Evolutionary conservation across 1,284 basidiomycete genomes (phyloP).

Genomic region (Neonothopanus nambi): DNA sequence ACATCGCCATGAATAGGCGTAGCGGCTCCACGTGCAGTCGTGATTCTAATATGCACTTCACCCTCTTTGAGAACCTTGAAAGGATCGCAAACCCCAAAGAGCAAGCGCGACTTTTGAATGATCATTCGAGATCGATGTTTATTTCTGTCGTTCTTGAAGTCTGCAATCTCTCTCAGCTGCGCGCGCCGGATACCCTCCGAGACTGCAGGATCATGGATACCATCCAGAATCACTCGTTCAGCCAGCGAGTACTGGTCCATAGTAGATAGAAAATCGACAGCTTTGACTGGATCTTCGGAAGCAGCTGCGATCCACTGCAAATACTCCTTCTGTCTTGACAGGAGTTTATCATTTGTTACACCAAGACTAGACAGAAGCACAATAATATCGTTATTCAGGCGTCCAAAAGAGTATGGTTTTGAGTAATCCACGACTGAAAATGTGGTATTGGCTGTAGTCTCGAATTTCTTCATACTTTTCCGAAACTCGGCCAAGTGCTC

Average conservation of each 20-base stretch:
- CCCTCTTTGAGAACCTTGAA: conserved; percentile 61
- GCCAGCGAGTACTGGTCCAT: conserved; percentile 47
- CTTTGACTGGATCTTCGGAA: conserved; percentile 42
- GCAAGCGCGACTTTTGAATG: conserved; percentile 56
- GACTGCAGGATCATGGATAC: conserved; percentile 47
- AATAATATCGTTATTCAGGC: conserved; percentile 68
- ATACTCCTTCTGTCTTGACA: conserved; percentile 57
- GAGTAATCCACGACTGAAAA: conserved; percentile 68
- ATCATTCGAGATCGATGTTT: conserved; percentile 58
- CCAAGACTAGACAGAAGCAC: conserved; percentile 64
- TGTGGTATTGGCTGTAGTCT: conserved; percentile 49
- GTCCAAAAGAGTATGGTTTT: conserved; percentile 58
- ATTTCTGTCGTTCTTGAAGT: conserved; percentile 50
- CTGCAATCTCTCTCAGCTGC: conserved; percentile 50
- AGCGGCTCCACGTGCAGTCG: conserved; percentile 47
- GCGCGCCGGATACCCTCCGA: conserved; percentile 37
- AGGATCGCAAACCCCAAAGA: conserved; percentile 69
- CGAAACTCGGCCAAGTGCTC: conserved; percentile 54
- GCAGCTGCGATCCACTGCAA: conserved; percentile 56
- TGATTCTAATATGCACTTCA: conserved; percentile 61
- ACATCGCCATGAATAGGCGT: conserved; percentile 61
- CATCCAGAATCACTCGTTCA: conserved; percentile 54
- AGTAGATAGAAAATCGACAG: conserved; percentile 56
- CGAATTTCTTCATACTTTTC: conserved; percentile 69
- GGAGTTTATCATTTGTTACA: conserved; percentile 50